Conservation (phyloP, 208 protist genomes). For the Trypanosoma grayi region DNA sequence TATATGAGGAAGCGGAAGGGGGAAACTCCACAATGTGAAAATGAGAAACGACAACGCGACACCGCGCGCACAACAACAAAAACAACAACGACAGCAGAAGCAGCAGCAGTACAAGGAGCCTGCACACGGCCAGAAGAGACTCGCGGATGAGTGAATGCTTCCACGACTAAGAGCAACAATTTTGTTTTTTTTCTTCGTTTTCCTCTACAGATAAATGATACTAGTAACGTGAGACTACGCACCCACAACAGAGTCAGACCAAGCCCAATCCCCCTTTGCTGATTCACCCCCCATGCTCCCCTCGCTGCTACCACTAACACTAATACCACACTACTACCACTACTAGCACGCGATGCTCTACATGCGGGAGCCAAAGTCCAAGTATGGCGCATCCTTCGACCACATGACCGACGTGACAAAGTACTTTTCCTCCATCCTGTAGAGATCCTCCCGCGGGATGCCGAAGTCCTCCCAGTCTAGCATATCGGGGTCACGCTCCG, state of each 20-base stretch:
- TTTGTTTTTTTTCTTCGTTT: too few relatives aligned
- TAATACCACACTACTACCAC: background rate
- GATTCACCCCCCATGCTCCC: background rate
- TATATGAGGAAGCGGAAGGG: too few relatives aligned
- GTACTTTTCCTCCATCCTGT: conserved; percentile 91
- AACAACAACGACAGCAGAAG: too few relatives aligned
- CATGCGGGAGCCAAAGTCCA: conserved; percentile 68
- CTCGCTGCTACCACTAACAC: background rate
- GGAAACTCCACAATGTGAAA: too few relatives aligned
- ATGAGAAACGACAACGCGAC: too few relatives aligned
- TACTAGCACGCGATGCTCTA: conserved; percentile 27
- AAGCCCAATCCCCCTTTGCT: background rate
- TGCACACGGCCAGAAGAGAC: too few relatives aligned
- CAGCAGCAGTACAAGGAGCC: too few relatives aligned
- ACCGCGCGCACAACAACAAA: too few relatives aligned
- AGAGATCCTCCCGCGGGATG: conserved; percentile 87
- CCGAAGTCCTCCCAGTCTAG: conserved; percentile 92
- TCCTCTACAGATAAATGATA: too few relatives aligned
- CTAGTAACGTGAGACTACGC: too few relatives aligned
- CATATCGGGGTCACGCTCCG: conserved; percentile 86
- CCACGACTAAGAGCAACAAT: too few relatives aligned
- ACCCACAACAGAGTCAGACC: background rate
- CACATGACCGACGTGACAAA: conserved; percentile 87
- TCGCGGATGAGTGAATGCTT: background rate
- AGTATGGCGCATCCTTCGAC: conserved; percentile 66